Percentiles rank a stretch among this genome's conserved stretches.
Evolutionary conservation across 805 yeast species (phyloP).

Genomic region (Yarrowia sp.): DNA sequence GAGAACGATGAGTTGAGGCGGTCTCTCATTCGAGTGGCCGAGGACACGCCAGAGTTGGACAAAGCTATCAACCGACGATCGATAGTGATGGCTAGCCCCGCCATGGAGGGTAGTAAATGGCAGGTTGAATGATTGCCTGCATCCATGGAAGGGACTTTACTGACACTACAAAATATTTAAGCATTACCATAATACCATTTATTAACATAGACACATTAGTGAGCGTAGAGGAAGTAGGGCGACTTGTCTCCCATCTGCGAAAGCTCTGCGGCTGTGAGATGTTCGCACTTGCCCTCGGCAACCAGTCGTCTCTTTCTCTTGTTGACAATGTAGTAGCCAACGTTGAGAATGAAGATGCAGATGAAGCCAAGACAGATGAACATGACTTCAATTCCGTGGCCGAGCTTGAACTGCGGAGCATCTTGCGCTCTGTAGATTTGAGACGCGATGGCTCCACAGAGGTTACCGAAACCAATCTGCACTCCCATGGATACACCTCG

Average conservation of each 20-base stretch:
- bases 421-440: constrained; percentile 52
- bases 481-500: constrained; percentile 53
- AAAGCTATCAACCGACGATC: constrained; percentile 13
- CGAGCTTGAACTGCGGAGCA: constrained; percentile 53
- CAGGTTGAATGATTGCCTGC: background rate
- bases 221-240: constrained; percentile 3
- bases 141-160: too few relatives aligned
- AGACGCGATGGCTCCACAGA: constrained; percentile 59
- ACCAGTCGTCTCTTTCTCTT: background rate
- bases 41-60: constrained; percentile 27
- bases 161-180: constrained; percentile 6
- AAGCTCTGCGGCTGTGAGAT: constrained; percentile 1
- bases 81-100: constrained; percentile 20
- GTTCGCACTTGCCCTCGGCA: background rate
- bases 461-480: constrained; percentile 63
- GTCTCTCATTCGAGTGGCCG: constrained; percentile 36
- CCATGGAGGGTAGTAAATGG: constrained; percentile 25
- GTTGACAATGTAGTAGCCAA: background rate
- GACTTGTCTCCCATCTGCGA: constrained; percentile 18
- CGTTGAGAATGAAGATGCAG: background rate
- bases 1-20: constrained; percentile 40
- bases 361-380: constrained; percentile 42
- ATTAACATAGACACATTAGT: background rate
- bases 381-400: constrained; percentile 49
- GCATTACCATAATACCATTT: background rate